Evolutionary conservation across 306 rosid species (phyloP), one percentile per base, ranked within the genome.

Genomic region (Cucurbita maxima): DNA sequence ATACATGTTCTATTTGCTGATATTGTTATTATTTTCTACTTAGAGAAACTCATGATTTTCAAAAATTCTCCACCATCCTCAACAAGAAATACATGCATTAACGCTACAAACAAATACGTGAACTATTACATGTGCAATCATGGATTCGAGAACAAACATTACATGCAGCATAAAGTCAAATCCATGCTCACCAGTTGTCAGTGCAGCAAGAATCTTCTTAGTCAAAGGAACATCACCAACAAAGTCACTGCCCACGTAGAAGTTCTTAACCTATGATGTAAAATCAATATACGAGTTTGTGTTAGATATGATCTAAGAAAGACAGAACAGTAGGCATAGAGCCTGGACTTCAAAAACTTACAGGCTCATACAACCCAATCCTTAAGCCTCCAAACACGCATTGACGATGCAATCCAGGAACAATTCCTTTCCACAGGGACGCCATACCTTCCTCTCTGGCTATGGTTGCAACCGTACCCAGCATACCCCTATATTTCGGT

Each of bases 361-460:
- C 96, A 74, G 97, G 98, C 75, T 94, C 98, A 78, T 94, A 94
- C 79, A 94, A 66, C 59, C 96, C 98, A 68, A 94, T 88, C 83
- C 97, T 82, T 81, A 94, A 84, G 68, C 98, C 98, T 56, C 97
- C 98, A 75, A 80, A 89, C 25, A 94, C 41, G 67, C 98, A 94
- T 55, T 94, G 98, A 60, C 97, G 97, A 58, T 94, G 98, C 61
- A 94, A 79, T 53, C 98, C 98, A 0, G 98, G 98, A 52, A 89
- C 88, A 79, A 94, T 88, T 60, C 98, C 98, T 81, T 90, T 94
- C 98, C 97, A 94, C 5, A 94, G 87, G 54, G 98, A 85, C 1
- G 88, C 58, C 43, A 94, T 74, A 82, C 97, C 97, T 82, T 94
- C 98, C 86, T 94, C 98, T 78, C 89, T 83, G n/a, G 96, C 98